Evolutionary conservation across 2,329 filamentous ascomycete species (phyloP).

Genomic region (Calonectria ilicicola): DNA sequence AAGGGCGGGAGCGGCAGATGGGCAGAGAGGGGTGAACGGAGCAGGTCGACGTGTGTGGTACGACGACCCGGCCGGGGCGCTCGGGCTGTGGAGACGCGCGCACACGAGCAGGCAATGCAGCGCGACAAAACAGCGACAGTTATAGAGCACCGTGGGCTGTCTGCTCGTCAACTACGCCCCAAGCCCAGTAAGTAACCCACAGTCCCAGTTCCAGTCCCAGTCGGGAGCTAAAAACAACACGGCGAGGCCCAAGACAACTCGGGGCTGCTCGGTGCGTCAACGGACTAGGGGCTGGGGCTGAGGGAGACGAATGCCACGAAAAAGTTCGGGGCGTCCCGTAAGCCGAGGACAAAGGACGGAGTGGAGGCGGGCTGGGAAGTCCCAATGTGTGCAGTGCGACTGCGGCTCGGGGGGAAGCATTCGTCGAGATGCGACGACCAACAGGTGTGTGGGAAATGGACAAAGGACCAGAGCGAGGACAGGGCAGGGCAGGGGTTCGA

Average conservation of each 20-base stretch:
- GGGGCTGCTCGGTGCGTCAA: constrained; percentile 20
- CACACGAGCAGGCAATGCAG: constrained; percentile 11
- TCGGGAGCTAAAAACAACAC: constrained; percentile 2
- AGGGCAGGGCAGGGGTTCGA: constrained; percentile 27
- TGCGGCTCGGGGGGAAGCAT: constrained; percentile 27
- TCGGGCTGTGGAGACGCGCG: constrained; percentile 34
- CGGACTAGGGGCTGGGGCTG: constrained; percentile 20
- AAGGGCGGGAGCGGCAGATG: constrained; percentile 18
- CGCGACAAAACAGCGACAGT: not conserved
- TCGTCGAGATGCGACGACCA: constrained; percentile 29
- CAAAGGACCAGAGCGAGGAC: constrained; percentile 12
- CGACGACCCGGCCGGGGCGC: constrained; percentile 38
- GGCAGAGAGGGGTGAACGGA: constrained; percentile 21
- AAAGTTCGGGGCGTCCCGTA: constrained; percentile 38
- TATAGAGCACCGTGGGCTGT: not conserved
- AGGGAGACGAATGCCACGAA: constrained; percentile 17
- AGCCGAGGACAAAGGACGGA: constrained; percentile 34
- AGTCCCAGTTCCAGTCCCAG: constrained; percentile 12
- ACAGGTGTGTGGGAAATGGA: constrained; percentile 36
- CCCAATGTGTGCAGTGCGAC: constrained; percentile 21
- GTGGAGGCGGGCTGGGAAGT: constrained; percentile 32
- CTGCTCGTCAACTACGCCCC: not conserved
- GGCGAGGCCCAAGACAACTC: constrained; percentile 4
- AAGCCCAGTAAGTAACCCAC: not conserved
- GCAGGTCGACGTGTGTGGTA: constrained; percentile 33